Evolutionary conservation across 2,329 filamentous ascomycete species (phyloP), one percentile per base, ranked within the genome.

Genomic region (Chaetomium strumarium): DNA sequence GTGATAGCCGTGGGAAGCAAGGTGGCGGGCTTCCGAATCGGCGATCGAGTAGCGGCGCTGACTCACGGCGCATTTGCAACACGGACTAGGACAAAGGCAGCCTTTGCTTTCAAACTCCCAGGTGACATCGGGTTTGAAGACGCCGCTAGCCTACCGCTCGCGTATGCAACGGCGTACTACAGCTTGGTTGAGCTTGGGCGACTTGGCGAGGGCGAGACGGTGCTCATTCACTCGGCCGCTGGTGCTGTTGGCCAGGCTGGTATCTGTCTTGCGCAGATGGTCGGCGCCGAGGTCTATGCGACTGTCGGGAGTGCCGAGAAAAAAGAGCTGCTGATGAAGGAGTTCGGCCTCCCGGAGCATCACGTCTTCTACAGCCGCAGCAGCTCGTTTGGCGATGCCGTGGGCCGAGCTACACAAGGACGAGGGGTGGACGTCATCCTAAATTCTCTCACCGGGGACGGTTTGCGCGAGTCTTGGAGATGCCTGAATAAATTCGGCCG

Each of bases 401-500:
- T 72, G 12, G 58, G 59, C 34, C 53, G 46, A 3, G 55, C 57
- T 1, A 71, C 69, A 1, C 43, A 54, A 3, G 63, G 64, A 3
- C 56, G 59, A 12, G 70, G 70, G 8, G 68, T 71, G 6, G 68
- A 73, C 42, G 63, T 73, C 1, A 57, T 72, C 1, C 50, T 74
- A 14, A 72, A 76, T 60, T 74, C 71, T 0, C 64, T 76, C 0
- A 60, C 69, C 2, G 74, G 74, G 0, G 73, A 76, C 14, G 60
- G 66, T 1, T 59, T 75, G 2, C 65, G 66, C 3, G 70, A 72
- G 38, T 71, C 73, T 0, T 76, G 70, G 72, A 64, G 67, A 3
- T 74, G 70, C 46, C 61, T 79, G 16, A 70, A 70, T 41, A 65
- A 64, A 14, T 74, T 73, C 56, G 75, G 74, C 1, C 66, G 70